These are phyloP conservation scores for Daldinia grandis DNA, from an alignment of 495 filamentous ascomycete species.

Conservation along the genomic window DNA sequence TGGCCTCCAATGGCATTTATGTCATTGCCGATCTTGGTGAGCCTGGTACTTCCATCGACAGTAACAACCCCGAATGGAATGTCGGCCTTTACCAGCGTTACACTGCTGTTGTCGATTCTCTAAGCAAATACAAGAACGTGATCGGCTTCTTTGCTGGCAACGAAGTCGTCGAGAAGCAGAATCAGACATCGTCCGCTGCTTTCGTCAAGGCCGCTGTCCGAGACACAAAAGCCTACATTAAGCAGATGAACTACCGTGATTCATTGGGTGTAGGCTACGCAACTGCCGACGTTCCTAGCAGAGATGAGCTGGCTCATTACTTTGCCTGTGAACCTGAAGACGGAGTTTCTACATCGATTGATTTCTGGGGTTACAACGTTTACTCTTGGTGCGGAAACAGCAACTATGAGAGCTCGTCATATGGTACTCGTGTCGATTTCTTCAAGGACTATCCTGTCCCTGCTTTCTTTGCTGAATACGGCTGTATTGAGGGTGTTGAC, in stretches of 20 bases:
- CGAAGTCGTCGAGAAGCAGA: slow-evolving; percentile 84
- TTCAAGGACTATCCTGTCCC: slow-evolving; percentile 89
- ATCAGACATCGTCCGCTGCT: slow-evolving; percentile 84
- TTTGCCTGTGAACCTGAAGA: slow-evolving; percentile 81
- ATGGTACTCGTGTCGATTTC: slow-evolving; percentile 79
- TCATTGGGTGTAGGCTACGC: slow-evolving; percentile 86
- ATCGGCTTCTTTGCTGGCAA: slow-evolving; percentile 98
- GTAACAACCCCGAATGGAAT: slow-evolving; percentile 78
- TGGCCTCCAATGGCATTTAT: slow-evolving; percentile 90
- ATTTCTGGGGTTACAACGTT: slow-evolving; percentile 99
- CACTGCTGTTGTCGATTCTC: slow-evolving; percentile 78
- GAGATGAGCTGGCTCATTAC: slow-evolving; percentile 80
- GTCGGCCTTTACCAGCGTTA: slow-evolving; percentile 79
- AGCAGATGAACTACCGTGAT: slow-evolving; percentile 60
- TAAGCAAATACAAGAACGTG: slow-evolving; percentile 83
- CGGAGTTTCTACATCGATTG: slow-evolving; percentile 68
- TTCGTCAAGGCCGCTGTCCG: slow-evolving; percentile 97
- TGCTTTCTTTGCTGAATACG: slow-evolving; percentile 98
- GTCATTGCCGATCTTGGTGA: slow-evolving; percentile 88
- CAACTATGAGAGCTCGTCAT: slow-evolving; percentile 74
- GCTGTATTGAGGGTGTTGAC: slow-evolving; percentile 71
- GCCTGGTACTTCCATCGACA: slow-evolving; percentile 82
- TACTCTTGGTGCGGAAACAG: slow-evolving; percentile 96
- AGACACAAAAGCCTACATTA: slow-evolving; percentile 96
- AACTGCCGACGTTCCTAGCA: slow-evolving; percentile 84